Conservation (phyloP, 352 stramenopile species). For the Phytophthora pini region DNA sequence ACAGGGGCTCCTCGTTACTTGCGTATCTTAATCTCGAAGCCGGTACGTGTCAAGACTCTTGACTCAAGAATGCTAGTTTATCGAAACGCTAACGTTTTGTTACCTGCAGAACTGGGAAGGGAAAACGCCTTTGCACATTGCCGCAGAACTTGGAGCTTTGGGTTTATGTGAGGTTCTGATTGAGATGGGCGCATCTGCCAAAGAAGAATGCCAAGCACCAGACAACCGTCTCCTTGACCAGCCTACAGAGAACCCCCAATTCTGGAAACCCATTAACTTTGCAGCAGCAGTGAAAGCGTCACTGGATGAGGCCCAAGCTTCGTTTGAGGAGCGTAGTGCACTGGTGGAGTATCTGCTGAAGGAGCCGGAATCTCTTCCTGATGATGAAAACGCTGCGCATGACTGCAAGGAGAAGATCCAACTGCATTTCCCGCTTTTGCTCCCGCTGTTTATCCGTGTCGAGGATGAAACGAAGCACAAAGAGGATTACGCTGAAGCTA, state of each 20-base stretch:
- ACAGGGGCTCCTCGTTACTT: slow-evolving; percentile 35
- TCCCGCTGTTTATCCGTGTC: slow-evolving; percentile 47
- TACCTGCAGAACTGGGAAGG: slow-evolving; percentile 56
- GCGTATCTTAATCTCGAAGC: slow-evolving; percentile 43
- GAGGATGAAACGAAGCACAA: slow-evolving; percentile 45
- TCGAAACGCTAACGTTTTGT: no score
- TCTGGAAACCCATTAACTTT: slow-evolving; percentile 64
- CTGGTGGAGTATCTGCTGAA: slow-evolving; percentile 47
- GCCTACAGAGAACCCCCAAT: slow-evolving; percentile 40
- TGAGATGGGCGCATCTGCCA: slow-evolving; percentile 43
- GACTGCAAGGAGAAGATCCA: slow-evolving; percentile 54
- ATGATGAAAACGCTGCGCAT: slow-evolving; percentile 38
- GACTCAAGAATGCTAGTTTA: background rate
- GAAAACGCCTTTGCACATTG: slow-evolving; percentile 58
- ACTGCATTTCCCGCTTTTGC: slow-evolving; percentile 39
- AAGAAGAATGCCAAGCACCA: slow-evolving; percentile 44
- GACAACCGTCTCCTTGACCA: slow-evolving; percentile 54
- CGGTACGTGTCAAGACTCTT: slow-evolving; percentile 22
- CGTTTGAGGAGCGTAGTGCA: slow-evolving; percentile 36
- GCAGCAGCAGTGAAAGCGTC: slow-evolving; percentile 31
- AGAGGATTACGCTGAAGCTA: slow-evolving; percentile 42
- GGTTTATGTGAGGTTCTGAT: slow-evolving; percentile 53
- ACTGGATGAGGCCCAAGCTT: slow-evolving; percentile 29
- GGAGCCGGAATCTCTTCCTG: slow-evolving; percentile 43
- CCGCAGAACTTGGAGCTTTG: slow-evolving; percentile 51